These are phyloP conservation scores for Thymus mandschuricus DNA, from an alignment of 257 asterid genomes.

Conservation along the genomic window DNA sequence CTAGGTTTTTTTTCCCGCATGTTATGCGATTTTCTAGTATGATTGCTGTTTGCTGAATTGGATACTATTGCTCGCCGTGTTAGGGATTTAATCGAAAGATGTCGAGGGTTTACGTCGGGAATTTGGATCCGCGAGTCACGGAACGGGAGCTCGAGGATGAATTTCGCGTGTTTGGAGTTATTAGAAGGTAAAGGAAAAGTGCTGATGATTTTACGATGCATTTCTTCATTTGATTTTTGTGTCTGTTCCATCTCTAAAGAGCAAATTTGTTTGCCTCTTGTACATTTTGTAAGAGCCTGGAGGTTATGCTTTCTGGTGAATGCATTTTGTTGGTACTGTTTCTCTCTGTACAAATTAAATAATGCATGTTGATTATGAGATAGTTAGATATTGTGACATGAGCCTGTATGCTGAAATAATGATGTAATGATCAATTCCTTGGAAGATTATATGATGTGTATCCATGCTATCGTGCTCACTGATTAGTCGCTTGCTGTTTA, in stretches of 20 bases:
- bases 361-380: background rate
- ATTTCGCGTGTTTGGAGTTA: slow-evolving; percentile 78
- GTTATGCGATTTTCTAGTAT: background rate
- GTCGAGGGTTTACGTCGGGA: slow-evolving; percentile 90
- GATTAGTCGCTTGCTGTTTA: background rate
- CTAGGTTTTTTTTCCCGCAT: background rate
- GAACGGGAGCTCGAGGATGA: slow-evolving; percentile 97
- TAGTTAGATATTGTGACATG: background rate
- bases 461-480: background rate
- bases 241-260: background rate
- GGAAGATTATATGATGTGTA: background rate
- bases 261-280: background rate
- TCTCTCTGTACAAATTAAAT: background rate
- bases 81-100: slow-evolving; percentile 34
- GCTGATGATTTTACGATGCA: background rate
- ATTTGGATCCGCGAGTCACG: slow-evolving; percentile 83
- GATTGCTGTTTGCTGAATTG: background rate
- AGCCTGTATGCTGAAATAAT: background rate
- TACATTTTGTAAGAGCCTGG: background rate
- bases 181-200: slow-evolving; percentile 57
- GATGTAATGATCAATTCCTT: background rate
- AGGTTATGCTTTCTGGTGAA: slow-evolving; percentile 5
- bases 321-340: background rate
- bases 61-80: no score
- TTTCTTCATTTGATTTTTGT: background rate